These are phyloP conservation scores for Penicillium sp. DNA, from an alignment of 2,329 filamentous ascomycete genomes.

Conservation along the genomic window DNA sequence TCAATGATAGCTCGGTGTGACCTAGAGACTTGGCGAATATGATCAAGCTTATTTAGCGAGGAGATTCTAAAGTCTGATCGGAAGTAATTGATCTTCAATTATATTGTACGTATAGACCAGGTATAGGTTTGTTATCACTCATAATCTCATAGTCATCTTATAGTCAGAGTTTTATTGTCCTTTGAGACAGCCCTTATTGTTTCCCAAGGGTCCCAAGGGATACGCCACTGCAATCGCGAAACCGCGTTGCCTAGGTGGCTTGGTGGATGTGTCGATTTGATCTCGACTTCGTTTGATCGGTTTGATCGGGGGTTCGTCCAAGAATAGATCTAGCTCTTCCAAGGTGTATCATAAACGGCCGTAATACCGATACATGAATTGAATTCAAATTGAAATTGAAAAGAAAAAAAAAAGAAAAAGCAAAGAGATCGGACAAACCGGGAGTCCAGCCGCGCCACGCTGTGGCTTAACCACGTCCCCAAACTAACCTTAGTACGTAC, in stretches of 20 bases:
- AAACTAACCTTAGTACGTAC: no score
- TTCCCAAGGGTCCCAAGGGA: not conserved
- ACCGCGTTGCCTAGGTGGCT: not conserved
- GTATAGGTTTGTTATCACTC: no score
- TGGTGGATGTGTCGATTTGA: not conserved
- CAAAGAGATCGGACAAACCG: not conserved
- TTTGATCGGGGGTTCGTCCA: constrained; percentile 6
- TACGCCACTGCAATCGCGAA: not conserved
- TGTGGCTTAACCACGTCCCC: constrained; percentile 5
- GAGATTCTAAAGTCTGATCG: no score
- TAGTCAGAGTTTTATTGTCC: not conserved
- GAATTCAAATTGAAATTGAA: not conserved
- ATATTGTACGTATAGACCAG: no score
- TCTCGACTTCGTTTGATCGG: not conserved
- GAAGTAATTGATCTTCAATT: not conserved
- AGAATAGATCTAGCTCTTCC: not conserved
- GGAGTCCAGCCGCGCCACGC: constrained; percentile 1
- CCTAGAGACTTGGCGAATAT: constrained; percentile 3
- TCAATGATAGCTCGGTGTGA: constrained; percentile 2
- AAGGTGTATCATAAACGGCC: no score
- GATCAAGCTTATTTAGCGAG: no score
- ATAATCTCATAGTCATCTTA: not conserved
- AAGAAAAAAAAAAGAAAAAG: not conserved
- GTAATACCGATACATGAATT: not conserved
- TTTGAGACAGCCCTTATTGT: not conserved